Evolutionary conservation across 805 yeast genomes (phyloP), one percentile per base, ranked within the genome.

Genomic region (Yarrowia sp.): DNA sequence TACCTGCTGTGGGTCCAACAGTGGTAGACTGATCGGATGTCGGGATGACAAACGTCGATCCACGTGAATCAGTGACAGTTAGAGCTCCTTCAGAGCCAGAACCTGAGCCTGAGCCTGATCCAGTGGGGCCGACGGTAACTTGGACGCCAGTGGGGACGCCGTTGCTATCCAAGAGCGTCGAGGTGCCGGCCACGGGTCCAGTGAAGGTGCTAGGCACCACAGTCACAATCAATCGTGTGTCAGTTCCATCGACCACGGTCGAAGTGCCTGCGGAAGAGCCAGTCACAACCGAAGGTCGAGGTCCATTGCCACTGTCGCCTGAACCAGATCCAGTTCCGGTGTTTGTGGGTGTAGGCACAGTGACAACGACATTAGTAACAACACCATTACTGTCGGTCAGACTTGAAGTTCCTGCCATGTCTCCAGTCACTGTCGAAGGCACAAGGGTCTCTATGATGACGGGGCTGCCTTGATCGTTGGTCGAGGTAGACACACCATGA

Each of bases 161-260:
- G n/a, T 30, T 47, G 17, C 13, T 13, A 15, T 47, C 52, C 13
- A 15, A 4, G 9, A 47, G 36, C 4, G 52, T 47, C 13, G 36
- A 47, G 9, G 52, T 47, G 19, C 52, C 49, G 9, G n/a, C 49
- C 13, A 44, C 33, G 12, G 49, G 49, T 19, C 49, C 49, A 44
- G 49, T n/a, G 30, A 44, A 13, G 19, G 46, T 43, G 13, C 24
- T 44, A 9, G 50, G 50, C 13, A 46, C 50, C 34, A 46, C 34
- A 2, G 50, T 46, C 30, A 46, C 14, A 12, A 44, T 20, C 24
- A 44, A 30, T 12, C 14, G 9, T 15, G 49, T 19, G 15, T 15
- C 14, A 20, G 15, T 14, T 44, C 49, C 49, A 15, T 44, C 49
- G 5, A 15, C 13, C 15, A 20, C 19, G 14, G 49, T 44, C 24